These are phyloP conservation scores for Cladosporium sp. DNA, from an alignment of 2,329 filamentous ascomycete species.

Conservation along the genomic window DNA sequence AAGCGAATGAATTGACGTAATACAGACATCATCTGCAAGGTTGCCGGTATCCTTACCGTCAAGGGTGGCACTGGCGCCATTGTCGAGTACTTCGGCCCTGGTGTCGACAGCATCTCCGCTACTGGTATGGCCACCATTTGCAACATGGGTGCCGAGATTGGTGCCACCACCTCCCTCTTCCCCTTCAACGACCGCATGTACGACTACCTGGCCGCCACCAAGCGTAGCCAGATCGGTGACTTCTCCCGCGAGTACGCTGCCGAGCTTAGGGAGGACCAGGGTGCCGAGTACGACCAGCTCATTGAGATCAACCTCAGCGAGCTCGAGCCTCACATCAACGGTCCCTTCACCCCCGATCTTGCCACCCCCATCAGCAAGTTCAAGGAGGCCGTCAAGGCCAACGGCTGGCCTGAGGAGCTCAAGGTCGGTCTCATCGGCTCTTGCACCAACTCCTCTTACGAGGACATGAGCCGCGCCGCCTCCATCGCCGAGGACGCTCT, in stretches of 20 bases:
- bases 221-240: slow-evolving; percentile 84
- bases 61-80: slow-evolving; percentile 96
- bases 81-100: slow-evolving; percentile 62
- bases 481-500: slow-evolving; percentile 89
- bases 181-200: slow-evolving; percentile 98
- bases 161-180: slow-evolving; percentile 90
- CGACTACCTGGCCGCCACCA: slow-evolving; percentile 88
- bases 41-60: slow-evolving; percentile 92
- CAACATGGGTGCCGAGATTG: slow-evolving; percentile 57
- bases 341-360: slow-evolving; percentile 96
- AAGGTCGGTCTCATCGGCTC: slow-evolving; percentile 97
- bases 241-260: slow-evolving; percentile 79
- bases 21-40: slow-evolving; percentile 90
- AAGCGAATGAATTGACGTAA: neutral
- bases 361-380: slow-evolving; percentile 98
- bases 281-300: slow-evolving; percentile 89
- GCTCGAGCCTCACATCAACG: slow-evolving; percentile 97
- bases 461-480: slow-evolving; percentile 90
- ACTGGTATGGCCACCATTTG: slow-evolving; percentile 86
- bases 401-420: slow-evolving; percentile 93
- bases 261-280: slow-evolving; percentile 81
- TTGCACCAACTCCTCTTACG: slow-evolving; percentile 88
- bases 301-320: slow-evolving; percentile 94
- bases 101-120: slow-evolving; percentile 66
- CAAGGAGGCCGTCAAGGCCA: slow-evolving; percentile 85